Evolutionary conservation across 768 basidiomycete genomes (phyloP), one percentile per base, ranked within the genome.

Genomic region (Hirschioporus abietinus): DNA sequence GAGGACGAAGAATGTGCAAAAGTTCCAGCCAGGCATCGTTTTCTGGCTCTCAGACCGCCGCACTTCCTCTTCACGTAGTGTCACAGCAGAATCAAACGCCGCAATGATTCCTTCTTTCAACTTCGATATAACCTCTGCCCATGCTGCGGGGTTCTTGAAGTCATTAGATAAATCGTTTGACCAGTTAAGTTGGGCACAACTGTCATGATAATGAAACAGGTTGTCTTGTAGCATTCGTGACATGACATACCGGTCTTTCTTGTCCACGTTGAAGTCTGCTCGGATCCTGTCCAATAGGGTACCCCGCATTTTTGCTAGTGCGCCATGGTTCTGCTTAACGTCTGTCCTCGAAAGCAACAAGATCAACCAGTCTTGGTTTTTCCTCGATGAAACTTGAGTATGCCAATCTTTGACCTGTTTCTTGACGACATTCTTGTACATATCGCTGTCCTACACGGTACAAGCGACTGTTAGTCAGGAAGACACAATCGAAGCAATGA

Each of bases 1-100:
- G 42, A 96, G 81, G 63, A 95, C 87, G 77, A 98, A 98, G 80
- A 96, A 99, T 0, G 92, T 95, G 75, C 95, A 96, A 74, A 97
- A 99, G 74, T 97, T 97, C 97, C 97, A 99, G 9, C 97, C 96
- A 0, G 95, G 94, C 87, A 95, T 92, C 71, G 90, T 85, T 65
- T 93, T 84, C 76, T 98, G 93, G 62, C 87, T 84, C 73, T 99
- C 96, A 0, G 92, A 93, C 42, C 93, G 86, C 71, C 84, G 89
- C 2, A 98, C 90, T 68, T 97, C 95, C 60, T 99, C 97, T 72
- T 96, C 93, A 18, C 94, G 84, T 66, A 88, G 87, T 10, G 83
- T 77, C 57, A 99, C 82, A 1, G 91, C 88, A 20, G 81, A 76
- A 71, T 98, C 94, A 70, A 99, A 95, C 0, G 95, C 89, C 60